Base-by-base conservation (phyloP, 257 asterid species). In the Euphrasia confusa region DNA sequence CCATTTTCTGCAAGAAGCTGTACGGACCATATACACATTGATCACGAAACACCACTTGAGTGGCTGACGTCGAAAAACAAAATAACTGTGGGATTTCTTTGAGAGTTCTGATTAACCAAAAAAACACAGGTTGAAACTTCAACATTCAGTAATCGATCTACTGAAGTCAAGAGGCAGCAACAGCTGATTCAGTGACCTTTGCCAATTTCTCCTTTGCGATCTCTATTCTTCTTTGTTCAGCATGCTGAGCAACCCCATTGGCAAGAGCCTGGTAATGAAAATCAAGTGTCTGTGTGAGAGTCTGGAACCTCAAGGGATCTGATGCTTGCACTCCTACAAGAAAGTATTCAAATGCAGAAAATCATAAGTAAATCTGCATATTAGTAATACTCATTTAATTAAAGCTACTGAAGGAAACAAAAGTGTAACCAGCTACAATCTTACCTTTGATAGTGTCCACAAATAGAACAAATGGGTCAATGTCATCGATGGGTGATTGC, bases 401-500 rank as follows among this genome's bases (percentile, higher is more conserved):
- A 17, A 15, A 45, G 49, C 24, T 28, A 55, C 42, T 24, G 15
- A 9, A 3, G 45, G 18, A 2, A 49, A 45, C 1, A 10, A 53
- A 53, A 53, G 28, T 2, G 14, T 1, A 28, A 53, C 58, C n/a
- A 24, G 26, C 35, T n/a, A 55, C 7, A 67, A 33, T 10, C 63
- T 65, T 79, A 93, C 99, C 95, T 84, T 85, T 84, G 33, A 87
- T 58, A 12, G 90, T 77, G 70, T 89, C 99, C 57, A 89, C 99
- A 78, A 93, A 93, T 80, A 82, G 87, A 72, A 93, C 67, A 64
- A 87, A 93, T 7, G 99, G 99, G 60, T 93, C 99, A 56, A 93
- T 86, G 9, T 93, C 96, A 78, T 93, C 97, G 39, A 93, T 84
- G 32, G 99, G 99, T 8, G 99, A 93, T 49, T 93, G 99, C 78